Percentiles rank a stretch among this genome's conserved stretches.
Evolutionary conservation across 495 filamentous ascomycete genomes (phyloP).

Genomic region (Podospora pseudocomata): DNA sequence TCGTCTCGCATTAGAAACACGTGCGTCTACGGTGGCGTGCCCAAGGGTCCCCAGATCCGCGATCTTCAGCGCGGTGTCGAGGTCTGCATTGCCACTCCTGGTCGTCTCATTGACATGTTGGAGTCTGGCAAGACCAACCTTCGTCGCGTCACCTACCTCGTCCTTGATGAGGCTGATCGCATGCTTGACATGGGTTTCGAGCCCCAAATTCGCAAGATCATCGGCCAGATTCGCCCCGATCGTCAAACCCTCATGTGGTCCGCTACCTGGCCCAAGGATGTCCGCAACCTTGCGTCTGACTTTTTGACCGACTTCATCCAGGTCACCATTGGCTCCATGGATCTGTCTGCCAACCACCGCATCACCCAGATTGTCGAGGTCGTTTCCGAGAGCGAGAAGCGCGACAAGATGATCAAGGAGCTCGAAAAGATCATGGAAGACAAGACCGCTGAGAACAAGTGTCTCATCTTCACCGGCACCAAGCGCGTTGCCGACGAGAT

Average conservation of each 20-base stretch:
- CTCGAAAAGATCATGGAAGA: constrained; percentile 97
- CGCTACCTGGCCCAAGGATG: constrained; percentile 99
- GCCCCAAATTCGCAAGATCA: constrained; percentile 89
- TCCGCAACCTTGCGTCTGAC: constrained; percentile 89
- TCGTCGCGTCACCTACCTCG: constrained; percentile 92
- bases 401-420: constrained; percentile 94
- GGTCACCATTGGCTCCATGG: constrained; percentile 97
- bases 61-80: constrained; percentile 85
- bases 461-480: constrained; percentile 93
- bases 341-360: constrained; percentile 95
- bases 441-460: constrained; percentile 73
- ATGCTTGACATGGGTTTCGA: constrained; percentile 94
- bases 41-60: constrained; percentile 92
- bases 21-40: constrained; percentile 98
- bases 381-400: constrained; percentile 93
- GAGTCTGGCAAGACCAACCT: constrained; percentile 97
- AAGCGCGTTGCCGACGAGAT: constrained; percentile 99
- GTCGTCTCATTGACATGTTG: constrained; percentile 97
- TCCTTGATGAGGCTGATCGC: constrained; percentile 84
- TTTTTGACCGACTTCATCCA: constrained; percentile 97
- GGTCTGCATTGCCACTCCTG: constrained; percentile 93
- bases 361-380: constrained; percentile 98
- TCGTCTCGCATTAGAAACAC: constrained; percentile 98
- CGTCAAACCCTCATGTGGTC: constrained; percentile 99
- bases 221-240: constrained; percentile 94